Percentiles rank a stretch among this genome's conserved stretches.
Conservation (phyloP, 257 asterid species). For the Apocynum venetum region DNA sequence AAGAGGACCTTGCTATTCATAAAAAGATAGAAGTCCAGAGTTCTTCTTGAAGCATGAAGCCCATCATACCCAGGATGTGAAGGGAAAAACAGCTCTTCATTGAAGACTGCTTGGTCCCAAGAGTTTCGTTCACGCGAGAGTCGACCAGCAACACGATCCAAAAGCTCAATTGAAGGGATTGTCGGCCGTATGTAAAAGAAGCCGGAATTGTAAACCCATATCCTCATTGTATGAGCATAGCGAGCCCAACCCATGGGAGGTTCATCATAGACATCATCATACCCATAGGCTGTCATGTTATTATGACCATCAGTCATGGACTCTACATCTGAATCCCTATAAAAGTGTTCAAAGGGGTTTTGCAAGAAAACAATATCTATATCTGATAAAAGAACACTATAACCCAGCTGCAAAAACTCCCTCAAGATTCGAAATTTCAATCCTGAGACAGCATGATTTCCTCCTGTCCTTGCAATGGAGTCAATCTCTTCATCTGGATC, state of each 20-base stretch:
- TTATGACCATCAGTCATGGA: conserved; percentile 72
- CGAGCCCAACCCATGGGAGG: conserved; percentile 71
- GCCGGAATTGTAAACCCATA: conserved; percentile 73
- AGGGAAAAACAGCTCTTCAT: conserved; percentile 63
- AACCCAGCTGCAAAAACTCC: conserved; percentile 67
- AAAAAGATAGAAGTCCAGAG: conserved; percentile 55
- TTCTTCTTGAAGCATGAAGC: conserved; percentile 65
- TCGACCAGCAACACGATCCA: conserved; percentile 57
- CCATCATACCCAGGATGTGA: conserved; percentile 68
- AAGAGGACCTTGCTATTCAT: conserved; percentile 72
- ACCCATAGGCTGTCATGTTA: conserved; percentile 63
- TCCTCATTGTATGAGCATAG: conserved; percentile 59
- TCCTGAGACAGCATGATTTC: conserved; percentile 65
- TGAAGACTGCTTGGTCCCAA: conserved; percentile 74
- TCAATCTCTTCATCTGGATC: conserved; percentile 37
- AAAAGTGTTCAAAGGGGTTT: conserved; percentile 54
- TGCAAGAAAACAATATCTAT: conserved; percentile 61
- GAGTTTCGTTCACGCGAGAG: conserved; percentile 39
- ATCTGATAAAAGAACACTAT: conserved; percentile 66
- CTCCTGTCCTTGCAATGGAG: conserved; percentile 43
- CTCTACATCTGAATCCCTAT: conserved; percentile 69
- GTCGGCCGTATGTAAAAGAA: conserved; percentile 70
- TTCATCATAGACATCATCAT: conserved; percentile 51
- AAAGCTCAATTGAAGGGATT: conserved; percentile 66
- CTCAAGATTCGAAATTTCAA: conserved; percentile 54